Base-by-base conservation (phyloP, 2,329 filamentous ascomycete species). In the Clathrospora elynae region DNA sequence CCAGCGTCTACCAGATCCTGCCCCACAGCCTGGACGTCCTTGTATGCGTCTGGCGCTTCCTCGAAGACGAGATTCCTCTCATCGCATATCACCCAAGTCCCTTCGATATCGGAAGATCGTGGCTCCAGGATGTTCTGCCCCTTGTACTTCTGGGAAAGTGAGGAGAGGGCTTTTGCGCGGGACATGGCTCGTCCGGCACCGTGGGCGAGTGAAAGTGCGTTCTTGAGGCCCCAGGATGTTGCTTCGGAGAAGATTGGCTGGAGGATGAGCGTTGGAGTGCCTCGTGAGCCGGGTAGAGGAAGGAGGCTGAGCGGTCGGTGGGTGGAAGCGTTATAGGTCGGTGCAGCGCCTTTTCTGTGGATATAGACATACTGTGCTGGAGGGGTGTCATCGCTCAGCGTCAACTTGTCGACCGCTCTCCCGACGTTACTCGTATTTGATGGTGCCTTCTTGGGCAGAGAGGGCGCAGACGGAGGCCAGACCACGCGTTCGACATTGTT, bases 321-420 rank as follows among this genome's bases (percentile, higher is more conserved):
- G 4, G 57, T 59, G 8, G 24, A 33, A 0, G 61, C 53, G 20
- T 59, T 30, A 31, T 61, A 57, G 0, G 64, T 61, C 1, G 69
- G 67, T 12, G 68, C 68, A 12, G 67, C 68, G 14, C 70, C 70
- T 62, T 73, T 72, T 38, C 68, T 63, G 35, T 72, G 68, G 36
- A 72, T 58, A 35, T 65, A 71, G n/a, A 58, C 56, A 32, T 58
- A 49, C 6, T 54, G 49, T 25, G 44, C 31, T 23, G 29, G 11
- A 14, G n/a, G 11, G 33, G 35, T 13, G 16, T 35, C 22, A 6
- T 42, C 32, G 20, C 16, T 25, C 7, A 23, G 18, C 17, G 12
- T 41, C 4, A 40, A 6, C 10, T 34, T 24, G 18, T 22, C 28
- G 8, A 23, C 22, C 5, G 12, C 26, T 13, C 46, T n/a, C n/a